Conservation (phyloP, 805 yeast genomes). For the Kodamaea restingae region DNA sequence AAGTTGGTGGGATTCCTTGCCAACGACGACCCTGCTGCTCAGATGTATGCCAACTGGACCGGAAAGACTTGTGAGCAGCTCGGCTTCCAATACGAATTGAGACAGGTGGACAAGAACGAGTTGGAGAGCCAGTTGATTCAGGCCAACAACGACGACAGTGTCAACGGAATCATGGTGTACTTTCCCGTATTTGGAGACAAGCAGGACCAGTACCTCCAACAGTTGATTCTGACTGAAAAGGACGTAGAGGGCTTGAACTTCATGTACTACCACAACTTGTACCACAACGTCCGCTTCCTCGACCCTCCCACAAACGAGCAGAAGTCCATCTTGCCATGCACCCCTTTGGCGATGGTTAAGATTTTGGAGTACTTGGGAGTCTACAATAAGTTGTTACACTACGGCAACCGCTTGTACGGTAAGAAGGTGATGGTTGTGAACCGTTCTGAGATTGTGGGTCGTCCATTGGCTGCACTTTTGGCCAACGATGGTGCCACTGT, state of each 20-base stretch:
- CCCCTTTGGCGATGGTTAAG: slow-evolving; percentile 93
- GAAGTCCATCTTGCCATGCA: slow-evolving; percentile 91
- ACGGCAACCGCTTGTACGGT: slow-evolving; percentile 91
- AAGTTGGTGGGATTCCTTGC: slow-evolving; percentile 88
- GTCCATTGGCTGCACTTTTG: slow-evolving; percentile 91
- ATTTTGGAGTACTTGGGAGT: slow-evolving; percentile 86
- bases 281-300: slow-evolving; percentile 84
- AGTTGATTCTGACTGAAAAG: slow-evolving; percentile 83
- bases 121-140: slow-evolving; percentile 77
- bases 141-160: slow-evolving; percentile 72
- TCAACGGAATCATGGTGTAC: slow-evolving; percentile 93
- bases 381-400: slow-evolving; percentile 74
- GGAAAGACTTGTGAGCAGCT: slow-evolving; percentile 80
- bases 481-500: slow-evolving; percentile 98
- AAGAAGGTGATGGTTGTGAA: slow-evolving; percentile 88
- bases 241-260: slow-evolving; percentile 96
- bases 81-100: slow-evolving; percentile 81
- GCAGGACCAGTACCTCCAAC: slow-evolving; percentile 94
- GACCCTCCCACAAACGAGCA: slow-evolving; percentile 62
- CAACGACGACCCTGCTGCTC: slow-evolving; percentile 91
- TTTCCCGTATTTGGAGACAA: slow-evolving; percentile 95
- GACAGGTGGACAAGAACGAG: slow-evolving; percentile 71
- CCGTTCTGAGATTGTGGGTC: slow-evolving; percentile 94
- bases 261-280: slow-evolving; percentile 87
- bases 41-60: slow-evolving; percentile 95